Evolutionary conservation across 495 filamentous ascomycete species (phyloP), one percentile per base, ranked within the genome.

Genomic region (Penicillium egyptiacum): DNA sequence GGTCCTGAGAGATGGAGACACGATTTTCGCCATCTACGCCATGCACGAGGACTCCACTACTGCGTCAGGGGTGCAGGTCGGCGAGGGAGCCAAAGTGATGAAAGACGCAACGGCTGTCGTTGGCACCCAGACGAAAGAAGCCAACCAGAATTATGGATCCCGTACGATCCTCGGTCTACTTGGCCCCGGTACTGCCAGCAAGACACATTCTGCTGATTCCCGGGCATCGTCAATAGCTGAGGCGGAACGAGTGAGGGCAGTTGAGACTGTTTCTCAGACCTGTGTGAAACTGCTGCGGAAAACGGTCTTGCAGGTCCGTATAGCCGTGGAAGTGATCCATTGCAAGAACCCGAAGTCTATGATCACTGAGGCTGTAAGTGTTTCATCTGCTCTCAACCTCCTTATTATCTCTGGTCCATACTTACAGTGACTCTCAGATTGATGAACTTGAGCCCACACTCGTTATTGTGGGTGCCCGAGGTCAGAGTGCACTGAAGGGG

Each of bases 301-400:
- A 79, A 98, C 94, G 5, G 79, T 88, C 53, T 77, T 98, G 40
- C 93, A 98, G 67, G 92, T 96, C 35, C 85, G 90, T 45, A 84
- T 96, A 50, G 90, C 94, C 25, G 87, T 98, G 33, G 94, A 98
- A 70, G 93, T 97, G 20, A 90, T 98, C 59, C 93, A 98, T 69
- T 98, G 94, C 86, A 97, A 96, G 80, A 96, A 88, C 62, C 91
- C 93, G 7, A 91, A 88, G 70, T 85, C 90, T 68, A 75, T 94
- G 67, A 84, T 94, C 42, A 91, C 87, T 4, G 90, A 94, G 74
- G 89, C 92, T 59, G 82, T 84, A 63, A 62, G 80, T 73, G 30
- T 53, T 58, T 48, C 43, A 42, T 33, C n/a, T 33, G 47, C 5
- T 19, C 20, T 31, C 7, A 12, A n/a, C 42, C 16, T 26, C 17